Percentiles rank a stretch among this genome's conserved stretches.
These are phyloP conservation scores for Trametes pubescens DNA, from an alignment of 1,284 basidiomycete species.

Conservation along the genomic window DNA sequence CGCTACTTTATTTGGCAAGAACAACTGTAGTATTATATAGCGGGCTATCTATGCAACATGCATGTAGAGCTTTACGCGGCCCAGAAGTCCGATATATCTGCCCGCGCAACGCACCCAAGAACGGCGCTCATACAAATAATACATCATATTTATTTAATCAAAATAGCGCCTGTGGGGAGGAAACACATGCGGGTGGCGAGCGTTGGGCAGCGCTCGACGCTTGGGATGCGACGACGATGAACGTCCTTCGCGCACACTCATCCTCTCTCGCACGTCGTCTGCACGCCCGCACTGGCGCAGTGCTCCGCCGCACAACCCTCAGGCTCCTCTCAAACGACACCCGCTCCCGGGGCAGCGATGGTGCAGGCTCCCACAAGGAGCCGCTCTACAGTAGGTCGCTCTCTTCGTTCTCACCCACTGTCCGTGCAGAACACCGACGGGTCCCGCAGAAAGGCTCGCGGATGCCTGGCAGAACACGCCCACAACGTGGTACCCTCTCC, in stretches of 20 bases:
- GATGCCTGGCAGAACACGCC: conserved; percentile 90
- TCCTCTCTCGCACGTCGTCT: neutral
- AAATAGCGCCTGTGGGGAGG: neutral
- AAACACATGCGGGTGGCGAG: neutral
- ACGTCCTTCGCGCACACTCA: neutral
- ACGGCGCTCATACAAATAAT: no score
- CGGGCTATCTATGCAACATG: neutral
- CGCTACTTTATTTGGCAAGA: neutral
- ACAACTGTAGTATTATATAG: neutral
- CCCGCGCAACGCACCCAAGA: no score
- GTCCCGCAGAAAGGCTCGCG: conserved; percentile 53
- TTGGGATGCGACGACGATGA: conserved; percentile 7
- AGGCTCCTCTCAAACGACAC: conserved; percentile 12
- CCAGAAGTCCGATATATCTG: no score
- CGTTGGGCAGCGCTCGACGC: neutral
- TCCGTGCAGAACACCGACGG: neutral
- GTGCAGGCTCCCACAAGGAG: conserved; percentile 14
- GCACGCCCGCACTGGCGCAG: neutral
- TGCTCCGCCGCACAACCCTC: conserved; percentile 3
- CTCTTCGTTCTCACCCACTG: neutral
- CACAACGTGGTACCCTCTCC: conserved; percentile 96
- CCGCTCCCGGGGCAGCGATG: conserved; percentile 14
- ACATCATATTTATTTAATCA: no score
- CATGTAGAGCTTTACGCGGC: neutral
- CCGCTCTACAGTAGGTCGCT: conserved; percentile 24